These are phyloP conservation scores for Globisporangium canariense DNA, from an alignment of 352 stramenopile species.

Conservation along the genomic window DNA sequence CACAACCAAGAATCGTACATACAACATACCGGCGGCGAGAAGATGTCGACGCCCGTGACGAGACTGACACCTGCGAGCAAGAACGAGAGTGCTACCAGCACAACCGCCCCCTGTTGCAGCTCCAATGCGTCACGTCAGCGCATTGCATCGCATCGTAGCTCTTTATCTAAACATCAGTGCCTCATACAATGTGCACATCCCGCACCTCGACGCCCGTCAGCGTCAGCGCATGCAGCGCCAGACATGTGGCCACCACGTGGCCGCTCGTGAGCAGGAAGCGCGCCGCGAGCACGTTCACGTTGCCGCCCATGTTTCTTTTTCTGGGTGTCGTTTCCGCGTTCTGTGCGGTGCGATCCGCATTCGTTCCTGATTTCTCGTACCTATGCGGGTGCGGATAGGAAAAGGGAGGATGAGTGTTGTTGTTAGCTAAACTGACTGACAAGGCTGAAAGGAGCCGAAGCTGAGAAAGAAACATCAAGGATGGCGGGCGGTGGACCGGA, in stretches of 20 bases:
- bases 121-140: background rate
- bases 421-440: background rate
- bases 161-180: background rate
- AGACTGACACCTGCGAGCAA: conserved; percentile 30
- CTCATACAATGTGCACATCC: background rate
- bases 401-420: background rate
- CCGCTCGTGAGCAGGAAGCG: conserved; percentile 58
- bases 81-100: conserved; percentile 44
- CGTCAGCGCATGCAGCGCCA: conserved; percentile 21
- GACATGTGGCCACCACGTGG: conserved; percentile 54
- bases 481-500: conserved; percentile 52
- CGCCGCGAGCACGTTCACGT: conserved; percentile 25
- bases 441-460: background rate
- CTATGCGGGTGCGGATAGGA: background rate
- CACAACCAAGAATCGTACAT: background rate
- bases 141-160: background rate
- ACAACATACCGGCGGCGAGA: conserved; percentile 34
- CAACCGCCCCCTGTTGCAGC: conserved; percentile 19
- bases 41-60: conserved; percentile 47
- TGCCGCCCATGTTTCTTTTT: background rate
- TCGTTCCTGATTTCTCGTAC: conserved; percentile 3
- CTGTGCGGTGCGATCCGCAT: background rate
- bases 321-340: conserved; percentile 1
- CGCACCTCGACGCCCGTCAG: conserved; percentile 8
- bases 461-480: background rate